phyloP scores from a whole-genome alignment of 495 filamentous ascomycete species.

The Neurospora africana region DNA sequence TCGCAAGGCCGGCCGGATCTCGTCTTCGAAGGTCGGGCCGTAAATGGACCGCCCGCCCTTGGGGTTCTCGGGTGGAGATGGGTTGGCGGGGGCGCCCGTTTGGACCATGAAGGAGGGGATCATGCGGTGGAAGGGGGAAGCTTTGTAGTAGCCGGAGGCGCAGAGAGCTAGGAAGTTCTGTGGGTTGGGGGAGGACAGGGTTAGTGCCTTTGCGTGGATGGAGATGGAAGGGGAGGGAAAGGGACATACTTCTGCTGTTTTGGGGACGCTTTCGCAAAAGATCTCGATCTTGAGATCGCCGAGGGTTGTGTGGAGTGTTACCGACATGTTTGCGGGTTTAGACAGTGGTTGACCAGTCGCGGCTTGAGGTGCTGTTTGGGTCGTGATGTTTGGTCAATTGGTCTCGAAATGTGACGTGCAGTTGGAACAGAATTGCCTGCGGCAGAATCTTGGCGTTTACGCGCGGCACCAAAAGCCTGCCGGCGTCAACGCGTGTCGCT shows the following conservation, averaged over 20 bases:
- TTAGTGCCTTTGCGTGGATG: not conserved
- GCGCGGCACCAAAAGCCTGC: not conserved
- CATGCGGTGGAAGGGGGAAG: slow-evolving; percentile 81
- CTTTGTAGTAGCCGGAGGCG: slow-evolving; percentile 77
- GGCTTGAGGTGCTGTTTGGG: not conserved
- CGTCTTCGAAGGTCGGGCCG: slow-evolving; percentile 78
- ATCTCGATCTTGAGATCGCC: slow-evolving; percentile 93
- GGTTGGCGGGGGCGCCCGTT: slow-evolving; percentile 66
- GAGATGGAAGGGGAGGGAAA: slow-evolving; percentile 31
- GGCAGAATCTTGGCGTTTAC: not conserved
- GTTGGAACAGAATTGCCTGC: not conserved
- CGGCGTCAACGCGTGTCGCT: not conserved
- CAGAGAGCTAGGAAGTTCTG: slow-evolving; percentile 96
- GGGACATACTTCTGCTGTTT: slow-evolving; percentile 61
- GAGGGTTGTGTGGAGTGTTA: slow-evolving; percentile 76
- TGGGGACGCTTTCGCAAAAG: slow-evolving; percentile 88
- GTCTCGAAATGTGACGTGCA: not conserved
- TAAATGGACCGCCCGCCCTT: slow-evolving; percentile 83
- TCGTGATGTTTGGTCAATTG: not conserved
- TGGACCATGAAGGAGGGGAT: slow-evolving; percentile 91
- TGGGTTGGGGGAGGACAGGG: not conserved
- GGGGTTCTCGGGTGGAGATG: slow-evolving; percentile 43
- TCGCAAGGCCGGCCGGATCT: slow-evolving; percentile 73
- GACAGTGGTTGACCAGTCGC: not conserved
- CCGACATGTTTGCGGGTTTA: slow-evolving; percentile 36